A percentile compares a stretch with the other conserved stretches of the same genome.
These are phyloP conservation scores for Monosporascus cannonballus DNA, from an alignment of 2,329 filamentous ascomycete species.

Conservation along the genomic window DNA sequence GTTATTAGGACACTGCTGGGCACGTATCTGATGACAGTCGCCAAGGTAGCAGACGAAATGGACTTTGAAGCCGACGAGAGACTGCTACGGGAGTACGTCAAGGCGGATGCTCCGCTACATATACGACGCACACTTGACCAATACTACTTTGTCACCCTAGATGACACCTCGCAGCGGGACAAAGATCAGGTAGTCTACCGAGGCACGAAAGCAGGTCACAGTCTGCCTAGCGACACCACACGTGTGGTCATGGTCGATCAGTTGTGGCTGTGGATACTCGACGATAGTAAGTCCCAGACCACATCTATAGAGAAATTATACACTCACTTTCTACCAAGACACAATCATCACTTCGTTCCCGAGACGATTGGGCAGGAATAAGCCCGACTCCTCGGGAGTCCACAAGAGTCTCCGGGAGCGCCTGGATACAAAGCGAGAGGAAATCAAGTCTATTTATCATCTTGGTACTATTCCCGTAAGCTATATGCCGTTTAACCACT, in stretches of 20 bases:
- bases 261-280: conserved; percentile 14
- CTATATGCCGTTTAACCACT: neutral
- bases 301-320: neutral
- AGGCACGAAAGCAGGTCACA: conserved; percentile 3
- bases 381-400: conserved; percentile 29
- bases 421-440: conserved; percentile 7
- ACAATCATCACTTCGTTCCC: conserved; percentile 34
- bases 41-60: conserved; percentile 14
- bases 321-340: conserved; percentile 14
- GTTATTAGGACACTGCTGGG: conserved; percentile 1
- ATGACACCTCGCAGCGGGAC: conserved; percentile 19
- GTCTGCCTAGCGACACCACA: neutral
- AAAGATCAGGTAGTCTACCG: conserved; percentile 11
- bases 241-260: conserved; percentile 14
- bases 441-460: conserved; percentile 22
- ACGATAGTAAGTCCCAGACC: conserved; percentile 1
- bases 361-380: conserved; percentile 30
- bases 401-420: conserved; percentile 28
- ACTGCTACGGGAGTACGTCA: conserved; percentile 11
- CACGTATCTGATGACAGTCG: conserved; percentile 9
- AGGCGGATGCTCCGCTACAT: conserved; percentile 15
- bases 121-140: conserved; percentile 25
- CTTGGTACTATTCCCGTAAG: conserved; percentile 4
- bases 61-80: conserved; percentile 15
- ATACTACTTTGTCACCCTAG: conserved; percentile 22